Evolutionary conservation across 164 flowering plant species (phyloP).

Genomic region (Magnolia sinica): DNA sequence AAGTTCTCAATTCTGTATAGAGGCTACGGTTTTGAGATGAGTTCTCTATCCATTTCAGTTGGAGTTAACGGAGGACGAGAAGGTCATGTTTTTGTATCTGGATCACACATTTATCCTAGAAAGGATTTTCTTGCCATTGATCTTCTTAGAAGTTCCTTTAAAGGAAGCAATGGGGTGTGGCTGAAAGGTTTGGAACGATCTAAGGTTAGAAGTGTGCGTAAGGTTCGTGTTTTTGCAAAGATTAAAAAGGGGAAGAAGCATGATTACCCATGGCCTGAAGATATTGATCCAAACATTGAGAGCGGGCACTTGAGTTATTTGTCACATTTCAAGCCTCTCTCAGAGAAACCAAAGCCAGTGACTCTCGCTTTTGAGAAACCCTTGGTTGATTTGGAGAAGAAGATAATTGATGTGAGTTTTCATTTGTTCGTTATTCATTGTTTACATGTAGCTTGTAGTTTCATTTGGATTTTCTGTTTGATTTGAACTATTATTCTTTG

Average conservation of each 20-base stretch:
- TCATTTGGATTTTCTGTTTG: background rate
- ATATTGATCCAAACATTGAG: conserved; percentile 22
- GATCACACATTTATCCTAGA: conserved; percentile 12
- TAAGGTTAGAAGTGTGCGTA: conserved; percentile 2
- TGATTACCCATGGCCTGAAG: conserved; percentile 28
- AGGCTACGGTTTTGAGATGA: conserved; percentile 14
- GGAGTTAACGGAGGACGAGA: conserved; percentile 11
- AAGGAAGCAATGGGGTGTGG: conserved; percentile 14
- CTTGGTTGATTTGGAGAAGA: conserved; percentile 27
- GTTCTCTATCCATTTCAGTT: conserved; percentile 18
- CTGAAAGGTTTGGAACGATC: conserved; percentile 6
- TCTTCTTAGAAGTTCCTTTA: conserved; percentile 14
- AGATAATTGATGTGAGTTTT: conserved; percentile 23
- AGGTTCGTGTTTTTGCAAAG: conserved; percentile 12
- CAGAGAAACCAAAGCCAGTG: conserved; percentile 35
- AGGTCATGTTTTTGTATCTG: conserved; percentile 6
- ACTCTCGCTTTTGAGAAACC: conserved; percentile 37
- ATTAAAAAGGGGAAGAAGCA: conserved; percentile 22
- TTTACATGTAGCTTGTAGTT: background rate
- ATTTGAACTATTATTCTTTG: no score
- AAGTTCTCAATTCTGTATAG: background rate
- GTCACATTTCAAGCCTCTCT: conserved; percentile 27
- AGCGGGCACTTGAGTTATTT: conserved; percentile 23
- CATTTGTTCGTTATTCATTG: background rate
- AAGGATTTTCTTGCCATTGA: conserved; percentile 9